Evolutionary conservation across 495 filamentous ascomycete genomes (phyloP), one percentile per base, ranked within the genome.

Genomic region (Penicillium malachiteum): DNA sequence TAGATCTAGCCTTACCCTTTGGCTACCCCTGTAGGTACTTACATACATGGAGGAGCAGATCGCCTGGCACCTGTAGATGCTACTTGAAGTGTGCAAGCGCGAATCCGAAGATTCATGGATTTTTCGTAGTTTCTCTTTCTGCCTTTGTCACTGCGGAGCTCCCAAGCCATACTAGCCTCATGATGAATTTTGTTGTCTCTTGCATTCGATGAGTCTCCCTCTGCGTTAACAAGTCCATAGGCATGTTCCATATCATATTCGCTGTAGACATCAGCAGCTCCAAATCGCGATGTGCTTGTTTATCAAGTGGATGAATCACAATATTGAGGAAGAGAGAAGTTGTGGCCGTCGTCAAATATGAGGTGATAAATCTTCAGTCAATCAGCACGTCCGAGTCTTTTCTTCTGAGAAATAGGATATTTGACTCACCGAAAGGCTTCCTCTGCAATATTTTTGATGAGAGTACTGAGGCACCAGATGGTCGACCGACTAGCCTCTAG

Each of bases 151-250:
- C 40, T 40, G 62, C 57, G 55, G 54, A 57, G 2, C 50, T 57
- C 37, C 61, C 57, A 52, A 64, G 61, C 54, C 61, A 64, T 10
- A 64, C 50, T 1, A 60, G 39, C 11, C 61, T 54, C 57, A 58
- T 55, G 7, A 60, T 31, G 14, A 58, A 60, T 1, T 52, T 55
- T 30, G 51, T 44, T 7, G 9, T 30, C 14, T 50, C 51, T 21
- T 55, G 49, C 3, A 60, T 18, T 33, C 31, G 33, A 4, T 17
- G 11, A 7, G 18, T 38, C 34, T 63, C 60, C 5, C 14, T 26
- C 12, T 47, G 39, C 11, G 52, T 56, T 21, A 56, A 43, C 14
- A 7, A 30, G 2, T 7, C 10, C 40, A 31, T 18, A n/a, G 53
- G 39, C 17, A 63, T 53, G 5, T 38, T 41, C 10, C 52, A 48